Evolutionary conservation across 164 flowering plant species (phyloP).

Genomic region (Amborella trichopoda): DNA sequence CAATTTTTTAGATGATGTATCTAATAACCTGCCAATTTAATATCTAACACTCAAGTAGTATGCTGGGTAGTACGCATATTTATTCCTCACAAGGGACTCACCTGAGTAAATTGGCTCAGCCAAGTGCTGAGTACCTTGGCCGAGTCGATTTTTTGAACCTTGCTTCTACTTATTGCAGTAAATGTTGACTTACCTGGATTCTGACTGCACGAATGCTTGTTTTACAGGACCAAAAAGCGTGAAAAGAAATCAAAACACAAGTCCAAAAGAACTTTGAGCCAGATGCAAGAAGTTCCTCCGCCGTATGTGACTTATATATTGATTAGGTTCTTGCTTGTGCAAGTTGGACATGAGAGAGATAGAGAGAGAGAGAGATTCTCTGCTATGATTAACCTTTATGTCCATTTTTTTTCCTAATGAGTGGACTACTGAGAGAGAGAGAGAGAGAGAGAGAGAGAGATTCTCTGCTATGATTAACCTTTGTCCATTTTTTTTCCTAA

Average conservation of each 20-base stretch:
- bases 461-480: too few species aligned
- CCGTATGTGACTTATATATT: neutral
- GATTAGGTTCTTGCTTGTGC: too few species aligned
- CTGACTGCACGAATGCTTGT: neutral
- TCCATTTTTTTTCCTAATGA: too few species aligned
- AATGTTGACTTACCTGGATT: neutral
- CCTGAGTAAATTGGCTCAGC: neutral
- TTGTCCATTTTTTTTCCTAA: too few species aligned
- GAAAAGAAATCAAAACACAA: conserved; percentile 81
- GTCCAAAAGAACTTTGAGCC: conserved; percentile 36
- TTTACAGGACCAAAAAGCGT: conserved; percentile 37
- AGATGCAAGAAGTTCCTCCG: conserved; percentile 19
- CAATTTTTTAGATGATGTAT: neutral
- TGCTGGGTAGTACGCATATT: neutral
- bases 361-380: too few species aligned
- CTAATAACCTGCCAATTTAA: neutral
- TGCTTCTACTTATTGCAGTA: neutral
- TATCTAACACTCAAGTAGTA: neutral
- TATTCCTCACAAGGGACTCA: neutral
- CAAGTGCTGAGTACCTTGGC: neutral
- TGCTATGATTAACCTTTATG: too few species aligned
- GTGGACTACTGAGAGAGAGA: too few species aligned
- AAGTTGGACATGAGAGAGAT: too few species aligned
- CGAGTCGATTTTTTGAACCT: neutral
- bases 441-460: too few species aligned